These are phyloP conservation scores for Pythium volutum DNA, from an alignment of 352 stramenopile genomes.

Conservation along the genomic window DNA sequence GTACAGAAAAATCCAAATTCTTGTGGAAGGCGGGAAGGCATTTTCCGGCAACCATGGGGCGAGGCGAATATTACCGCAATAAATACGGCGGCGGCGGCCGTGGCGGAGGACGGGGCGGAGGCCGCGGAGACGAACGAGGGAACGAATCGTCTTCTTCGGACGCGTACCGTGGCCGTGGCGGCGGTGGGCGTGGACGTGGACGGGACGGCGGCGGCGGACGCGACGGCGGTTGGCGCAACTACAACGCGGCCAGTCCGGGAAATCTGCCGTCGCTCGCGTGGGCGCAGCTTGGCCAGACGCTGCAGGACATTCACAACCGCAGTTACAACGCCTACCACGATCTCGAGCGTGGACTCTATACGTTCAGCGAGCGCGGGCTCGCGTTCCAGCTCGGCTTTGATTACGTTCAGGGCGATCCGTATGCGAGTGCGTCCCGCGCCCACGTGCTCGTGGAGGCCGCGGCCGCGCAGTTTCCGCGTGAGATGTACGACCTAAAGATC, in stretches of 20 bases:
- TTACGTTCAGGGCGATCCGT: conserved; percentile 94
- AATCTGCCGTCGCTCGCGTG: conserved; percentile 31
- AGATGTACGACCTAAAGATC: conserved; percentile 73
- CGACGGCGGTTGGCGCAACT: conserved; percentile 16
- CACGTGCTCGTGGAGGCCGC: conserved; percentile 81
- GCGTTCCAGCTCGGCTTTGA: conserved; percentile 89
- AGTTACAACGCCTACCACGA: conserved; percentile 88
- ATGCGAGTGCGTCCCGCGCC: conserved; percentile 92
- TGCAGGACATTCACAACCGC: conserved; percentile 57
- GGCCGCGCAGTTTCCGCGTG: conserved; percentile 76
- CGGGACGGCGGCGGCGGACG: conserved; percentile 2
- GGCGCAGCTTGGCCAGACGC: conserved; percentile 40
- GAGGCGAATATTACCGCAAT: conserved; percentile 88
- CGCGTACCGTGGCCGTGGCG: conserved; percentile 17
- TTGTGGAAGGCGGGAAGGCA: background rate
- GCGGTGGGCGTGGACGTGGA: conserved; percentile 14
- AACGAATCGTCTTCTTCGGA: background rate
- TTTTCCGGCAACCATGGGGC: conserved; percentile 44
- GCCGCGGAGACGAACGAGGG: background rate
- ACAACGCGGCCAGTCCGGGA: background rate
- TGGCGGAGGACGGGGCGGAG: conserved; percentile 17
- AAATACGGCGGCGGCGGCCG: conserved; percentile 74
- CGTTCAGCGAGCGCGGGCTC: conserved; percentile 29
- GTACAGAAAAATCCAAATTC: background rate
- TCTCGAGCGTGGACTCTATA: conserved; percentile 52